A percentile compares a stretch with the other conserved stretches of the same genome.
phyloP scores from a whole-genome alignment of 2,329 filamentous ascomycete species.

The Penicillium occitanis region DNA sequence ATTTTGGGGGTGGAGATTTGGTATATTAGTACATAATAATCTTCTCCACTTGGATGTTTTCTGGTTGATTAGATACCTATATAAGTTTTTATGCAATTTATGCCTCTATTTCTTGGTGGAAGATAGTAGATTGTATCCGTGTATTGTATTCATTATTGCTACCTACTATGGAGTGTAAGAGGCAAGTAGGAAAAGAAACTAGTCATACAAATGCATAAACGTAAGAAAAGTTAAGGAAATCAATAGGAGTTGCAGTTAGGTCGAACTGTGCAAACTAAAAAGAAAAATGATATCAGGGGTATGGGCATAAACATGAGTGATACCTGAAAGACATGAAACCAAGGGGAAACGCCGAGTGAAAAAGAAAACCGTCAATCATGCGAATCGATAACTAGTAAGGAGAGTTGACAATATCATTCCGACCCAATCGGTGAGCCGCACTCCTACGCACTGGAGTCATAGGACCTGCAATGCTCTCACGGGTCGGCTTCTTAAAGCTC shows the following conservation, averaged over 20 bases:
- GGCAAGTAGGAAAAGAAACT: neutral
- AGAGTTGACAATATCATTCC: constrained; percentile 80
- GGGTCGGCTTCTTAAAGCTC: constrained; percentile 79
- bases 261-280: neutral
- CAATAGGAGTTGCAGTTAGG: too few species aligned
- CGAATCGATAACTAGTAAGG: constrained; percentile 34
- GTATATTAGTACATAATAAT: constrained; percentile 67
- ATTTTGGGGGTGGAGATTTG: constrained; percentile 89
- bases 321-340: neutral
- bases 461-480: constrained; percentile 81
- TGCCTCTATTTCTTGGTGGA: neutral
- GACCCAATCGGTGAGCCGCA: constrained; percentile 56
- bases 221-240: neutral
- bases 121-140: neutral
- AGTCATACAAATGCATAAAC: constrained; percentile 6
- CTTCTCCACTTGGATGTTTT: too few species aligned
- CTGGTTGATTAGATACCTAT: constrained; percentile 4
- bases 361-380: neutral
- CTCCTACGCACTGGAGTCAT: constrained; percentile 47
- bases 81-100: neutral
- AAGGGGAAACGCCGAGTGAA: neutral
- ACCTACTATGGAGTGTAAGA: neutral
- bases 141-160: constrained; percentile 9
- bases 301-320: constrained; percentile 2
- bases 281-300: constrained; percentile 1